Evolutionary conservation across 2,329 filamentous ascomycete species (phyloP).

Genomic region (Aspergillus amoenus): DNA sequence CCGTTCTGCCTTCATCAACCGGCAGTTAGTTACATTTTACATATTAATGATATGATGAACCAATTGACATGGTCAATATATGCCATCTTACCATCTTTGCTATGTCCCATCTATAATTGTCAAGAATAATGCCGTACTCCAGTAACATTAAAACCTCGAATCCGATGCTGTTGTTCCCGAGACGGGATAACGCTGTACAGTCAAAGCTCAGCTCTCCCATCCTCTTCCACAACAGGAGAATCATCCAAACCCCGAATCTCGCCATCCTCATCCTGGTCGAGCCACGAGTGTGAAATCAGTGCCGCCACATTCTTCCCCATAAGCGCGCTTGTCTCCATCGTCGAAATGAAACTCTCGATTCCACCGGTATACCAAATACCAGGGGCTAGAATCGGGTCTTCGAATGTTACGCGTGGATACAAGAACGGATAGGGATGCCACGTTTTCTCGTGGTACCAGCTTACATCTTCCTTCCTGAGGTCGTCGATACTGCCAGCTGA

Average conservation of each 20-base stretch:
- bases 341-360: slow-evolving; percentile 92
- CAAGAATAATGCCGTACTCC: neutral
- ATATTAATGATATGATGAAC: slow-evolving; percentile 21
- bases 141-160: neutral
- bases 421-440: slow-evolving; percentile 87
- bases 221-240: neutral
- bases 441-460: slow-evolving; percentile 73
- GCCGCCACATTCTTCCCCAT: slow-evolving; percentile 69
- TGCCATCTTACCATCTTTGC: neutral
- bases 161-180: neutral
- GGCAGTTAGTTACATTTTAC: slow-evolving; percentile 2
- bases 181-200: neutral
- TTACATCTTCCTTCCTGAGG: slow-evolving; percentile 51
- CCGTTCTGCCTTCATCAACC: neutral
- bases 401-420: slow-evolving; percentile 82
- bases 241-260: slow-evolving; percentile 3
- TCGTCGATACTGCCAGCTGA: slow-evolving; percentile 26
- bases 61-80: slow-evolving; percentile 1
- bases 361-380: slow-evolving; percentile 58
- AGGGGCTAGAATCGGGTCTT: slow-evolving; percentile 66
- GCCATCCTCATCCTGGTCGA: slow-evolving; percentile 29
- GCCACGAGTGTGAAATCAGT: slow-evolving; percentile 56
- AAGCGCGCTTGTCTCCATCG: slow-evolving; percentile 93
- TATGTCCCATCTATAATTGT: neutral
- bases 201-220: slow-evolving; percentile 14